phyloP scores from a whole-genome alignment of 352 stramenopile species.

The Halophytophthora batemanensis region DNA sequence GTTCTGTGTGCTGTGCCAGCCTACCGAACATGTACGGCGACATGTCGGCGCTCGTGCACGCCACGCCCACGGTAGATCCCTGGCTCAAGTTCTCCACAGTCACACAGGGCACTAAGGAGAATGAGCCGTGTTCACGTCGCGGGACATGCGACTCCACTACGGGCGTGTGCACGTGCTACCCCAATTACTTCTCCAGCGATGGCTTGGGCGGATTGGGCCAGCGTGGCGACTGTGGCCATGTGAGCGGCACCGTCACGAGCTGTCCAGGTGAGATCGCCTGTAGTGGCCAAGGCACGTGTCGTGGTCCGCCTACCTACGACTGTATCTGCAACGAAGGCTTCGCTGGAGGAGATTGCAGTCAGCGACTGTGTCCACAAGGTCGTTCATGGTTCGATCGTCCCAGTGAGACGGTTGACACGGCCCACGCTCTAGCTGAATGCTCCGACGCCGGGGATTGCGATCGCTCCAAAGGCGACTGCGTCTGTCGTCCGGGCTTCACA shows the following conservation, averaged over 20 bases:
- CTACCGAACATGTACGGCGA: conserved; percentile 62
- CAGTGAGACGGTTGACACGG: conserved; percentile 32
- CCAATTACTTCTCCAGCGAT: conserved; percentile 81
- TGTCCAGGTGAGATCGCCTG: conserved; percentile 74
- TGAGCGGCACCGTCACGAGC: conserved; percentile 49
- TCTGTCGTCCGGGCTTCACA: conserved; percentile 60
- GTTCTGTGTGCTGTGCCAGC: conserved; percentile 17
- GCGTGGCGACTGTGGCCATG: conserved; percentile 91
- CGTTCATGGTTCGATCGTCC: conserved; percentile 72
- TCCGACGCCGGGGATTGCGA: conserved; percentile 73
- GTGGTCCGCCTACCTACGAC: conserved; percentile 68
- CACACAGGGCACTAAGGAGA: conserved; percentile 89
- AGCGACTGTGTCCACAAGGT: conserved; percentile 61
- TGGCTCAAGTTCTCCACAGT: conserved; percentile 49
- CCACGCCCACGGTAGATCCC: conserved; percentile 39
- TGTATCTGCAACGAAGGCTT: conserved; percentile 81
- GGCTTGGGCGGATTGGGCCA: conserved; percentile 75
- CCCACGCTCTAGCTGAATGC: conserved; percentile 62
- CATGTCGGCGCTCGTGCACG: conserved; percentile 42
- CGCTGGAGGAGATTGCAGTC: conserved; percentile 65
- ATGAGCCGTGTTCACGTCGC: conserved; percentile 79
- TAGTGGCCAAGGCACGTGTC: conserved; percentile 69
- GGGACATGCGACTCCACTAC: conserved; percentile 74
- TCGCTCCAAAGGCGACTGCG: conserved; percentile 63
- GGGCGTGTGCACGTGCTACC: conserved; percentile 83